Percentiles rank a stretch among this genome's conserved stretches.
These are phyloP conservation scores for Prunus armeniaca DNA, from an alignment of 306 rosid genomes.

Conservation along the genomic window DNA sequence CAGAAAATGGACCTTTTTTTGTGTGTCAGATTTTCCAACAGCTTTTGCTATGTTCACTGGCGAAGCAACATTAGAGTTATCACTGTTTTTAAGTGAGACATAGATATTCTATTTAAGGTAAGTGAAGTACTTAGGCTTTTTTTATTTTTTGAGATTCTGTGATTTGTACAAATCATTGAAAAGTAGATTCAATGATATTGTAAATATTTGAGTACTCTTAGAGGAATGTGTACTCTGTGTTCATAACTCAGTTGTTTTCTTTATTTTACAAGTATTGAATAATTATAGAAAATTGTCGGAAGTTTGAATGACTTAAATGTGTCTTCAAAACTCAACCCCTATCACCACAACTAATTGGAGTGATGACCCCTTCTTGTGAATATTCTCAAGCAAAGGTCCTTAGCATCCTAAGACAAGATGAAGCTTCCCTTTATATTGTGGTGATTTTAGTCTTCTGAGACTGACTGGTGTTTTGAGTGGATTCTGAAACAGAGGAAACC, in stretches of 20 bases:
- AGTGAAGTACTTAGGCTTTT: neutral
- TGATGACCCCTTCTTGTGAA: slow-evolving; percentile 14
- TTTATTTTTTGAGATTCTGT: slow-evolving; percentile 7
- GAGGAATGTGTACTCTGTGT: neutral
- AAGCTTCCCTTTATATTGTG: slow-evolving; percentile 25
- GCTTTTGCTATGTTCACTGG: slow-evolving; percentile 11
- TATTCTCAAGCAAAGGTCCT: slow-evolving; percentile 25
- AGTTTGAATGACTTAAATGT: slow-evolving; percentile 2
- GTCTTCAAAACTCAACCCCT: slow-evolving; percentile 11
- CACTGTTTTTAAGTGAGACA: slow-evolving; percentile 14
- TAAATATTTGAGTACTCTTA: neutral
- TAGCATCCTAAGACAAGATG: slow-evolving; percentile 25
- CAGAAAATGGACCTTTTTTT: slow-evolving; percentile 7
- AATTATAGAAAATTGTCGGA: neutral
- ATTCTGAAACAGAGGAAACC: slow-evolving; percentile 21
- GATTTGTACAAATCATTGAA: neutral
- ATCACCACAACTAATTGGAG: slow-evolving; percentile 1
- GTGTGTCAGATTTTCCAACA: slow-evolving; percentile 22
- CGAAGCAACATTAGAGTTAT: slow-evolving; percentile 23
- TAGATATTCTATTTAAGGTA: slow-evolving; percentile 14
- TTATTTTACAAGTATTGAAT: neutral
- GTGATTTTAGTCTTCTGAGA: slow-evolving; percentile 11
- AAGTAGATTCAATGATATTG: neutral
- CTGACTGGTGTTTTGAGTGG: slow-evolving; percentile 24
- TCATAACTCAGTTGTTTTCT: neutral